A percentile compares a stretch with the other conserved stretches of the same genome.
Conservation (phyloP, 2,329 filamentous ascomycete genomes). For the Fusarium metavorans region DNA sequence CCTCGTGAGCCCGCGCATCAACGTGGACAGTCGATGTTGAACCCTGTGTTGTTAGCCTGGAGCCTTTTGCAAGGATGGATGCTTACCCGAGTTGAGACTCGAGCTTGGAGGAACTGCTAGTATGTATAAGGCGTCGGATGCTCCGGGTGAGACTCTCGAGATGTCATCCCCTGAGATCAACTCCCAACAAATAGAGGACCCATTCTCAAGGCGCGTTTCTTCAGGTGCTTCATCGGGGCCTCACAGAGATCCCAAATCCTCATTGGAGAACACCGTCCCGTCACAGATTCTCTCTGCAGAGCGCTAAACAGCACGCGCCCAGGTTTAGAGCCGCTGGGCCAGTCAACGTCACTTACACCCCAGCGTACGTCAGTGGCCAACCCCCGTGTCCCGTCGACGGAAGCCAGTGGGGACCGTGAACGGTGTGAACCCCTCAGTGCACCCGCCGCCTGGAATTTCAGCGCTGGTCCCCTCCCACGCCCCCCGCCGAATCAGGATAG, state of each 20-base stretch:
- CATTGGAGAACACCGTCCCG: neutral
- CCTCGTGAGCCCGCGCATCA: constrained; percentile 13
- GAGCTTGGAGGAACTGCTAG: neutral
- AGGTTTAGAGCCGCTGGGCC: constrained; percentile 13
- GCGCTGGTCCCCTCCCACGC: constrained; percentile 31
- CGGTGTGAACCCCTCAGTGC: neutral
- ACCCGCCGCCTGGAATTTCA: constrained; percentile 22
- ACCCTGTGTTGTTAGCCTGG: constrained; percentile 4
- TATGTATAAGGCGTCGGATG: constrained; percentile 18
- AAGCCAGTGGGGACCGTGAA: constrained; percentile 1
- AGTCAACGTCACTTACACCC: constrained; percentile 31
- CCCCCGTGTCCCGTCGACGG: constrained; percentile 3
- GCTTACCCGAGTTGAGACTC: neutral
- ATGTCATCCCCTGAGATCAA: neutral
- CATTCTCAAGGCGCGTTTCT: neutral
- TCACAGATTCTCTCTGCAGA: constrained; percentile 10
- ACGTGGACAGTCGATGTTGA: constrained; percentile 5
- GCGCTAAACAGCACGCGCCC: constrained; percentile 24
- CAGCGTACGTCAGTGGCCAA: constrained; percentile 35
- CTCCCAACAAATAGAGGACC: neutral
- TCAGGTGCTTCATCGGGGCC: neutral
- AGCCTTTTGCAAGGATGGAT: neutral
- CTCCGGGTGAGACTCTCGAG: constrained; percentile 12
- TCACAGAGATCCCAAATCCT: neutral
- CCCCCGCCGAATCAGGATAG: constrained; percentile 28